Evolutionary conservation across 257 asterid genomes (phyloP), one percentile per base, ranked within the genome.

Genomic region (Vinca minor): DNA sequence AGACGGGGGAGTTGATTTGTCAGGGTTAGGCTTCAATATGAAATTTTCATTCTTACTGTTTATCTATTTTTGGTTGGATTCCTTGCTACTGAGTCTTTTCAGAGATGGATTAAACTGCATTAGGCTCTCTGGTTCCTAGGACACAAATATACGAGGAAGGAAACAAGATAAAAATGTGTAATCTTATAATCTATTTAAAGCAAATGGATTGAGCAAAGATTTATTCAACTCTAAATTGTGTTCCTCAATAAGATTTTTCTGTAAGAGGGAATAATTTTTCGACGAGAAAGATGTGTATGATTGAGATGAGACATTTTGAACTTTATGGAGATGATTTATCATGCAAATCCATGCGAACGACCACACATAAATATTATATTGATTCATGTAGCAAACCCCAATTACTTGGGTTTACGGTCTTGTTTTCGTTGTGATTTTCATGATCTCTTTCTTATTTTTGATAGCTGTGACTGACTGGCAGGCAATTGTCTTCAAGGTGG

Each of bases 401-500:
- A n/a, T n/a, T n/a, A n/a, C n/a, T n/a, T n/a, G n/a, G n/a, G n/a
- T n/a, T n/a, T n/a, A n/a, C n/a, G n/a, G n/a, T n/a, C n/a, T n/a
- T n/a, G n/a, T n/a, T n/a, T n/a, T n/a, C n/a, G n/a, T n/a, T n/a
- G 15, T 31, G 42, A 31, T 56, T 46, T 46, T 0, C 53, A 18
- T 15, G 4, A 44, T 71, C n/a, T n/a, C 41, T 67, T 54, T 26
- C n/a, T 44, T 63, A 49, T 59, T 62, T 76, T 46, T 67, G 25
- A 26, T 28, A 25, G 4, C 42, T 25, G 46, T 57, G 58, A 18
- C 26, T n/a, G n/a, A n/a, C n/a, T 70, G 74, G 78, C 95, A 93
- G 98, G 97, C 96, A 41, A 87, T 93, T 71, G 94, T 81, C 72
- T 93, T 93, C 65, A 82, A 75, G 57, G 69, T 74, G 65, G 86